Conservation (phyloP, 73 alveolate genomes). For the Paramecium tetraurelia region DNA sequence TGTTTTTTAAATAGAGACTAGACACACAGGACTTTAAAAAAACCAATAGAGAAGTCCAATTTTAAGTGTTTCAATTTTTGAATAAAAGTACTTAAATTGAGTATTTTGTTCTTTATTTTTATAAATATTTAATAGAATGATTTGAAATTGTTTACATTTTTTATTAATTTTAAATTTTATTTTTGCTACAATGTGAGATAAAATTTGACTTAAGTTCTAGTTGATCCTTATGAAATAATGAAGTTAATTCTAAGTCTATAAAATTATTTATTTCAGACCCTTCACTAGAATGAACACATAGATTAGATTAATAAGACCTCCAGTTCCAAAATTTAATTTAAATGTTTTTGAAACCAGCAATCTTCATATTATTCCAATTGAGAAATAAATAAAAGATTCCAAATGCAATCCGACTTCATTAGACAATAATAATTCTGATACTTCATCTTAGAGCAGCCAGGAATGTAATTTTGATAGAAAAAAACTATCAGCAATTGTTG, state of each 20-base stretch:
- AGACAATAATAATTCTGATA: conserved; percentile 7
- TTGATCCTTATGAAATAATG: neutral
- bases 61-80: no score
- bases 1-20: neutral
- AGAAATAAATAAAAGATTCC: neutral
- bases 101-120: no score
- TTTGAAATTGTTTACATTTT: neutral
- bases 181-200: neutral
- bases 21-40: no score
- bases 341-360: neutral
- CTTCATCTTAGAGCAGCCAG: neutral
- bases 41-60: no score
- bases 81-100: neutral
- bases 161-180: neutral
- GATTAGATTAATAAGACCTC: conserved; percentile 9
- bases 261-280: neutral
- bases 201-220: neutral
- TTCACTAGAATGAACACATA: neutral
- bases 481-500: neutral
- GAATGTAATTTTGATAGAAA: neutral
- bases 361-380: neutral
- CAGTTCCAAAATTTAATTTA: conserved; percentile 42
- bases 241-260: neutral
- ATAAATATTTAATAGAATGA: no score
- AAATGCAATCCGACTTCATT: neutral